Evolutionary conservation across 768 basidiomycete genomes (phyloP), one percentile per base, ranked within the genome.

Genomic region (Lepiota venenata): DNA sequence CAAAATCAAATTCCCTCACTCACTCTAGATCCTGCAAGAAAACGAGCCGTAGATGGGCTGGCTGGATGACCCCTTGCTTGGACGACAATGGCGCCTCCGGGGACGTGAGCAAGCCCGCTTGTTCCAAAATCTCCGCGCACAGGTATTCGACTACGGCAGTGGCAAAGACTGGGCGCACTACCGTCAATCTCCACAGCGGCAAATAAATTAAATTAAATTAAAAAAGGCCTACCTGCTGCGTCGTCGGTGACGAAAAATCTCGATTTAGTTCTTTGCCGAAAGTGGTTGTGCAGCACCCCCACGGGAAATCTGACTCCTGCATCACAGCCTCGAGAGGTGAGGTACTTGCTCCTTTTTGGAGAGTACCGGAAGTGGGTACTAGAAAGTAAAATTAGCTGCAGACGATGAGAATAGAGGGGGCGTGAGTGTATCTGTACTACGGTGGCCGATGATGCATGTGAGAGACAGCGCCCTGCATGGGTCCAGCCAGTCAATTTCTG

Each of bases 101-200:
- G 25, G 50, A 52, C 14, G 27, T 52, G 40, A 52, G 8, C 27
- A 35, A 52, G 40, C 91, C 91, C 50, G 91, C 89, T 42, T 93
- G 76, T 69, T 93, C 91, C 49, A 93, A 80, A 63, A 94, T 84
- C 70, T 94, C 92, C 25, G 91, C 92, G 5, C 84, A 81, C 36
- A 94, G 80, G 69, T 94, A 93, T 70, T 93, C 92, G 22, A 93
- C 79, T 51, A 93, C 91, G 48, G 88, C 88, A 55, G 90, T 85
- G 55, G 91, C 81, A 71, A 91, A 92, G 47, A 91, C 91, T 86
- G 53, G 25, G n/a, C 14, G 1, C 25, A 5, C 15, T 5, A 32
- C 49, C 1, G 51, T 48, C 29, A 2, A 53, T 48, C 29, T 55
- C 48, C 15, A 18, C 47, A 8, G 21, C 20, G 14, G 35, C 44